Evolutionary conservation across 768 basidiomycete genomes (phyloP).

Genomic region (Porpolomopsis calyptriformis): DNA sequence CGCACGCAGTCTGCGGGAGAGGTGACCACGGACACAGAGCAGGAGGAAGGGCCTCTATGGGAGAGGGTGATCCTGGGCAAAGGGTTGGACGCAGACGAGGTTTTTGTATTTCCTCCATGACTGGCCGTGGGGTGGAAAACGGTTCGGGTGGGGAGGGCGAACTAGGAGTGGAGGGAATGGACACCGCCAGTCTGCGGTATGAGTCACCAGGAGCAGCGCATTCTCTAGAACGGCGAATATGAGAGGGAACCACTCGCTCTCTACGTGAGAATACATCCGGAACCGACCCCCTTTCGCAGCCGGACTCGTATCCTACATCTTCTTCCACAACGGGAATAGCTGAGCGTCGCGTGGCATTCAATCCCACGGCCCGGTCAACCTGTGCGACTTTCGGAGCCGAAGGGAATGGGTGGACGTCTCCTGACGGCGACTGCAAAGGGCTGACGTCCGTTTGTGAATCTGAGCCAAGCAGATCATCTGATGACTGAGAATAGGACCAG

Average conservation of each 20-base stretch:
- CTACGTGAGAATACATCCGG: too few species aligned
- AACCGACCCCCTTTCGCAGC: too few species aligned
- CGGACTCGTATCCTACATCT: neutral
- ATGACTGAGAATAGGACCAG: neutral
- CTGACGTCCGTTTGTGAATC: neutral
- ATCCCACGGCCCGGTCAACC: too few species aligned
- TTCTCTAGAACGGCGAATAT: neutral
- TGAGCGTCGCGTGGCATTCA: neutral
- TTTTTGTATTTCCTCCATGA: too few species aligned
- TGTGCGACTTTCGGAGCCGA: too few species aligned
- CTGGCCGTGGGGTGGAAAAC: too few species aligned
- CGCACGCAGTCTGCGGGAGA: too few species aligned
- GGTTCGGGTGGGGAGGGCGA: too few species aligned
- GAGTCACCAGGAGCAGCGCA: too few species aligned
- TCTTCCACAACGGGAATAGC: neutral
- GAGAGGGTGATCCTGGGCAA: neutral
- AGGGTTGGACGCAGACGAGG: neutral
- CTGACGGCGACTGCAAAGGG: neutral
- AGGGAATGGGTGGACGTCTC: neutral
- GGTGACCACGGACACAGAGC: too few species aligned
- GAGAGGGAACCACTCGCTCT: too few species aligned
- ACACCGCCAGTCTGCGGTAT: too few species aligned
- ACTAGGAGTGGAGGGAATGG: neutral
- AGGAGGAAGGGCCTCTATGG: neutral
- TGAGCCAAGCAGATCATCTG: neutral